Conservation (phyloP, 768 basidiomycete species). For the Trametes elegans region DNA sequence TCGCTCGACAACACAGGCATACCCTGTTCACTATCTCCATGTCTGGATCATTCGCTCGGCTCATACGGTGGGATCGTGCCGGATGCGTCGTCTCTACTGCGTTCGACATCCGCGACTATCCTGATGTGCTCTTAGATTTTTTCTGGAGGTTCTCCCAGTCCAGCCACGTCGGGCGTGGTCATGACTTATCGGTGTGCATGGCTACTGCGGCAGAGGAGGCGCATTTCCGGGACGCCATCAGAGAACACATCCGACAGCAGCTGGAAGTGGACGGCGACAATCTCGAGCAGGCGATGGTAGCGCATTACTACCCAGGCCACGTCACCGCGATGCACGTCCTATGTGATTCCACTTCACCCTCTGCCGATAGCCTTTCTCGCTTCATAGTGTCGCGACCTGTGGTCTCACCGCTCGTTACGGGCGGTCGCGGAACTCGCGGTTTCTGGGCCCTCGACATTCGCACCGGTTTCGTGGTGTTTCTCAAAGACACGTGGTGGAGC, state of each 20-base stretch:
- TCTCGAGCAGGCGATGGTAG: background rate
- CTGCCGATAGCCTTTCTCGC: too few relatives aligned
- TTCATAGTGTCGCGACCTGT: background rate
- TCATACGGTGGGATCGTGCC: conserved; percentile 34
- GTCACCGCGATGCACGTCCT: background rate
- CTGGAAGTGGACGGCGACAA: background rate
- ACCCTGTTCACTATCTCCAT: conserved; percentile 31
- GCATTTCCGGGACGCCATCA: background rate
- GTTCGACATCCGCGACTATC: conserved; percentile 26
- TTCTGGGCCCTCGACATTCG: conserved; percentile 1
- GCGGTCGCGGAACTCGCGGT: background rate
- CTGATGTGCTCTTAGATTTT: conserved; percentile 27
- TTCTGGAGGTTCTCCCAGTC: conserved; percentile 29
- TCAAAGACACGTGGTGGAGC: conserved; percentile 11
- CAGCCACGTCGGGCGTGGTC: conserved; percentile 21
- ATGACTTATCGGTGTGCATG: conserved; percentile 5
- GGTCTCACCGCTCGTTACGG: background rate
- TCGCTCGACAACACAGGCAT: conserved; percentile 28
- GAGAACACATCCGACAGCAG: background rate
- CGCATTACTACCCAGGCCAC: background rate
- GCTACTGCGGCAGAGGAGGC: background rate
- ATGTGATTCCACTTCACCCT: too few relatives aligned
- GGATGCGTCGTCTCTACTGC: conserved; percentile 30
- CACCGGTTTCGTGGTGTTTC: background rate
- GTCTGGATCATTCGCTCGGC: conserved; percentile 25